Conservation (phyloP, 2,329 filamentous ascomycete species). For the Claviceps sp. region DNA sequence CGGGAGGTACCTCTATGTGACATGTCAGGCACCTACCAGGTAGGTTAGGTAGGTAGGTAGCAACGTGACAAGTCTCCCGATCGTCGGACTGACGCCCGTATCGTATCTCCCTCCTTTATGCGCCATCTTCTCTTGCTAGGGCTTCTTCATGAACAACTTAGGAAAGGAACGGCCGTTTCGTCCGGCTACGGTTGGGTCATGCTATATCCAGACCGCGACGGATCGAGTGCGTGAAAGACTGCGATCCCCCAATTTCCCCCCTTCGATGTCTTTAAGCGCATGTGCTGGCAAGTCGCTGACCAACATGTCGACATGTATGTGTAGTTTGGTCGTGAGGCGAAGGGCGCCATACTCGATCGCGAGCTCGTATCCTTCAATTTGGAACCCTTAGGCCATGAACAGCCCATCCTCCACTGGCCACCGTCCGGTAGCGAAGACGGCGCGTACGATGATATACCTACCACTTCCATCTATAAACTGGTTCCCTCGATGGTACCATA, state of each 20-base stretch:
- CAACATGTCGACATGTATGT: not conserved
- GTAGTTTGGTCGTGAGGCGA: conserved; percentile 25
- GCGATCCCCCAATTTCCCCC: too few relatives aligned
- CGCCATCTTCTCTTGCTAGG: conserved; percentile 4
- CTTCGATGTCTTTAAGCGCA: not conserved
- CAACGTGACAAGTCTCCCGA: too few relatives aligned
- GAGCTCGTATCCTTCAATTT: conserved; percentile 15
- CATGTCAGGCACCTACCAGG: too few relatives aligned
- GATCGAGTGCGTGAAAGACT: conserved; percentile 19
- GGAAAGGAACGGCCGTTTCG: conserved; percentile 8
- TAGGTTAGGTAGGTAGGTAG: too few relatives aligned
- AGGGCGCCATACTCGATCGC: conserved; percentile 19
- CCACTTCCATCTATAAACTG: conserved; percentile 15
- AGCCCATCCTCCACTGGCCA: conserved; percentile 18
- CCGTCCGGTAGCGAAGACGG: conserved; percentile 11
- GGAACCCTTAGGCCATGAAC: conserved; percentile 4
- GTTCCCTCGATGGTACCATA: conserved; percentile 24
- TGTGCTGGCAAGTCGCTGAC: not conserved
- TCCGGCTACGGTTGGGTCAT: conserved; percentile 21
- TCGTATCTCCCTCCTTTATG: not conserved
- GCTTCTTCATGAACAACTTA: conserved; percentile 8
- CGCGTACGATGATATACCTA: conserved; percentile 6
- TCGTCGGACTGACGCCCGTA: too few relatives aligned
- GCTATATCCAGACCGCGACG: conserved; percentile 22
- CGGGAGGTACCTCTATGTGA: too few relatives aligned